phyloP scores from a whole-genome alignment of 768 basidiomycete species.

The Tubosaeta sp. region DNA sequence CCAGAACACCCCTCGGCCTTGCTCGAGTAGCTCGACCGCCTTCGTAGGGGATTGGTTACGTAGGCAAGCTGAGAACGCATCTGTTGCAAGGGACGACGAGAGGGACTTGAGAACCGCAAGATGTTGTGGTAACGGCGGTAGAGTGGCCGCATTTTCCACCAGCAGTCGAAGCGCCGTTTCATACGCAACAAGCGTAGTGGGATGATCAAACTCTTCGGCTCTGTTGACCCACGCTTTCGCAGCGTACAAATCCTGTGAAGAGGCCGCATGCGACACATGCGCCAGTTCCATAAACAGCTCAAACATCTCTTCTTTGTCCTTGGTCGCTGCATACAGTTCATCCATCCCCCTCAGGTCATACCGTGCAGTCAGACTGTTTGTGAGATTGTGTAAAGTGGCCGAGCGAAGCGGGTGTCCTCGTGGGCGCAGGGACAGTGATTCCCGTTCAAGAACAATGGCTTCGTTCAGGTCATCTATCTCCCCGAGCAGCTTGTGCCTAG shows the following conservation, averaged over 20 bases:
- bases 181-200: background rate
- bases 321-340: no score
- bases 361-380: background rate
- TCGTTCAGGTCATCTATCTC: background rate
- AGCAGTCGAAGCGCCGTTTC: background rate
- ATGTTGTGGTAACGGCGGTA: no score
- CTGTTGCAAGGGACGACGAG: no score
- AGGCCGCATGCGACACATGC: background rate
- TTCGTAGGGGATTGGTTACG: background rate
- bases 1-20: background rate
- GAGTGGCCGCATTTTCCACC: no score
- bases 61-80: background rate
- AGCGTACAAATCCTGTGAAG: background rate
- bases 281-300: background rate
- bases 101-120: no score
- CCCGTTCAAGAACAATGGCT: background rate
- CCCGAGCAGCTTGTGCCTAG: no score
- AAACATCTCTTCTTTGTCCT: background rate
- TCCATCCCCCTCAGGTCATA: no score
- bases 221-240: background rate
- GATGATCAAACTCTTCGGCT: background rate
- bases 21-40: background rate
- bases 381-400: background rate
- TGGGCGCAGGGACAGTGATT: background rate
- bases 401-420: background rate